These are phyloP conservation scores for Aureobasidium uvarum DNA, from an alignment of 2,329 filamentous ascomycete genomes.

Conservation along the genomic window DNA sequence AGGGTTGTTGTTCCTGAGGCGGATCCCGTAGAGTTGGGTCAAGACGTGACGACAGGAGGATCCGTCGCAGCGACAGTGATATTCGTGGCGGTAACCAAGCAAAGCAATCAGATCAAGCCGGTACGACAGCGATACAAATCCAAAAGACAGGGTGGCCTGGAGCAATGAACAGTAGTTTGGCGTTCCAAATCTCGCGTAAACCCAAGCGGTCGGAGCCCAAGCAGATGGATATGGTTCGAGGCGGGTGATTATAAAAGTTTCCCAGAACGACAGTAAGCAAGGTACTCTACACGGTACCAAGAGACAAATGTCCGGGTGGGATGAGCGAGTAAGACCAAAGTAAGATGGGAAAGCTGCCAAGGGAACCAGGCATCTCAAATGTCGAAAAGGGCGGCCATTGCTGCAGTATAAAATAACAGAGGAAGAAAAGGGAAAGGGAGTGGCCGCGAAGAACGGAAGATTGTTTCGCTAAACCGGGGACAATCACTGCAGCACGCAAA, in stretches of 20 bases:
- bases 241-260: not conserved
- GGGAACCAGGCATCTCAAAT: constrained; percentile 4
- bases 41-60: not conserved
- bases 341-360: constrained; percentile 10
- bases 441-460: not conserved
- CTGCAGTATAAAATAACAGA: not conserved
- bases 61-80: not conserved
- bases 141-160: constrained; percentile 5
- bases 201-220: constrained; percentile 11
- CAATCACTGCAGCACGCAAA: constrained; percentile 11
- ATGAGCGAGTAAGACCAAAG: constrained; percentile 9
- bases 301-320: not conserved
- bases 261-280: constrained; percentile 1
- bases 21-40: not conserved
- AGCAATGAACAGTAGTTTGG: not conserved
- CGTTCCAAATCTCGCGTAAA: constrained; percentile 4
- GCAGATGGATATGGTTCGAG: not conserved
- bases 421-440: not conserved
- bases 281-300: constrained; percentile 13
- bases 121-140: not conserved
- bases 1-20: not conserved
- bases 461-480: constrained; percentile 12
- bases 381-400: constrained; percentile 16
- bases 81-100: constrained; percentile 3
- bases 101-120: not conserved